Percentiles rank a stretch among this genome's conserved stretches.
Evolutionary conservation across 441 rosid species (phyloP).

Genomic region (Raphanus hybrid): DNA sequence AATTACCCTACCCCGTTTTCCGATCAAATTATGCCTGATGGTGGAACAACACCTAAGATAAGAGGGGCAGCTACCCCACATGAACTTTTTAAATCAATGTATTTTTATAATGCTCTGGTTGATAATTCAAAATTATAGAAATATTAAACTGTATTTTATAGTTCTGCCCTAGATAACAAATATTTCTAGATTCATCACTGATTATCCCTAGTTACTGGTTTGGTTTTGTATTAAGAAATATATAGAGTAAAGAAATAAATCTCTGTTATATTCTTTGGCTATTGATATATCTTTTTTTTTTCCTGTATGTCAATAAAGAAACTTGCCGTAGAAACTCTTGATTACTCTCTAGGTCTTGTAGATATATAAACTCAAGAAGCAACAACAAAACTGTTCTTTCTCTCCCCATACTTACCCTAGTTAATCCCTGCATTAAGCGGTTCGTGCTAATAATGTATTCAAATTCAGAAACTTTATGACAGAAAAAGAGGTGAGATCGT

Average conservation of each 20-base stretch:
- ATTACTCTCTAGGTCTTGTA: not conserved
- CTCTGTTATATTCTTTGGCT: conserved; percentile 26
- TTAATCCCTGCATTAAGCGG: conserved; percentile 2
- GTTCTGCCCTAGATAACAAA: too few species aligned
- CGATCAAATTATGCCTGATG: not conserved
- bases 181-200: too few species aligned
- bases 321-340: conserved; percentile 11
- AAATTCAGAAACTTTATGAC: not conserved
- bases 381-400: conserved; percentile 21
- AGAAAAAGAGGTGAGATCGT: not conserved
- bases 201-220: not conserved
- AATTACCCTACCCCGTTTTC: not conserved
- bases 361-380: conserved; percentile 10
- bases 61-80: too few species aligned
- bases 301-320: not conserved
- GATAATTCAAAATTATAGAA: too few species aligned
- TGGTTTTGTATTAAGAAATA: not conserved
- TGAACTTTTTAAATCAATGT: too few species aligned
- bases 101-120: too few species aligned
- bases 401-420: conserved; percentile 6
- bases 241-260: not conserved
- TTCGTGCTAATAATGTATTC: conserved; percentile 11
- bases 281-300: not conserved
- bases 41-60: too few species aligned
- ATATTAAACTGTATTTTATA: too few species aligned